These are phyloP conservation scores for Tricharina praecox DNA, from an alignment of 495 filamentous ascomycete genomes.

Conservation along the genomic window DNA sequence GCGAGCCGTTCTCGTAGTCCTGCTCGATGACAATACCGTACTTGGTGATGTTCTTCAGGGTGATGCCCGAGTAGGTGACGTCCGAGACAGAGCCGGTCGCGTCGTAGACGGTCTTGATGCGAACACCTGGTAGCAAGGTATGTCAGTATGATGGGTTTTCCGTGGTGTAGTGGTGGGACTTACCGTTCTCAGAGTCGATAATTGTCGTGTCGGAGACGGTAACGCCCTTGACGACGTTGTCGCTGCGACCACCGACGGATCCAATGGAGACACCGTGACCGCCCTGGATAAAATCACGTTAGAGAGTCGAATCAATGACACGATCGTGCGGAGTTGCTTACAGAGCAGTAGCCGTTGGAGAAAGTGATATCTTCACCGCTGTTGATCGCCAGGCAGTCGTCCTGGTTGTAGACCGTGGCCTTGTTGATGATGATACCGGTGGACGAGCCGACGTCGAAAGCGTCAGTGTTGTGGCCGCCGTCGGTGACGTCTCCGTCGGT, in stretches of 20 bases:
- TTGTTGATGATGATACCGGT: slow-evolving; percentile 37
- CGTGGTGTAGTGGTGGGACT: neutral
- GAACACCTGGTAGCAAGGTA: slow-evolving; percentile 27
- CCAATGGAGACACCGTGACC: slow-evolving; percentile 57
- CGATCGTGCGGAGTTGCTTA: slow-evolving; percentile 30
- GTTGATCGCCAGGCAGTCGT: slow-evolving; percentile 49
- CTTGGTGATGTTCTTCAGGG: slow-evolving; percentile 38
- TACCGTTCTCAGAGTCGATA: slow-evolving; percentile 38
- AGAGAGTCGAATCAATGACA: slow-evolving; percentile 33
- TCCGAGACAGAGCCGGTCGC: slow-evolving; percentile 40
- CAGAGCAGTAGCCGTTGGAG: slow-evolving; percentile 14
- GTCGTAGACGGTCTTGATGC: slow-evolving; percentile 46
- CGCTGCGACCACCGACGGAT: slow-evolving; percentile 44
- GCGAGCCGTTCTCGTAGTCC: slow-evolving; percentile 48
- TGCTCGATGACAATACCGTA: slow-evolving; percentile 55
- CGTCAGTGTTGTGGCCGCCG: slow-evolving; percentile 48
- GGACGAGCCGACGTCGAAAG: slow-evolving; percentile 41
- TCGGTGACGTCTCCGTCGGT: slow-evolving; percentile 34
- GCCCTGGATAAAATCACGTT: slow-evolving; percentile 31
- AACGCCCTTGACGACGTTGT: slow-evolving; percentile 44
- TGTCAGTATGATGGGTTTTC: neutral
- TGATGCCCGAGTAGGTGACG: slow-evolving; percentile 45
- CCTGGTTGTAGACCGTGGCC: slow-evolving; percentile 44
- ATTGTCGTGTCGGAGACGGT: slow-evolving; percentile 37
- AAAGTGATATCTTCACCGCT: slow-evolving; percentile 32